Conservation (phyloP, 2,329 filamentous ascomycete species). For the Fusarium succisae region DNA sequence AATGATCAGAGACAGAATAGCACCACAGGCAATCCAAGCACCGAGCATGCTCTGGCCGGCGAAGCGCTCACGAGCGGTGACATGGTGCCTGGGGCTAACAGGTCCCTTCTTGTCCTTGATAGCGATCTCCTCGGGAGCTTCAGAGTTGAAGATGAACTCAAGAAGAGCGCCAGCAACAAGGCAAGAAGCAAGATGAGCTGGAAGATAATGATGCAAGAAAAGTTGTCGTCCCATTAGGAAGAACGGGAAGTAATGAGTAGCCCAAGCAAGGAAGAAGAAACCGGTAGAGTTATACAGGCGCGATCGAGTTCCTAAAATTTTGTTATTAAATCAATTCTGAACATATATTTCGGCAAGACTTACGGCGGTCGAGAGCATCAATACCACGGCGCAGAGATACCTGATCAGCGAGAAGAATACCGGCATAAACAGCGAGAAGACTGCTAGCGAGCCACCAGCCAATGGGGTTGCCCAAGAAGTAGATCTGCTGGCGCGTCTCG, state of each 20-base stretch:
- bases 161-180: constrained; percentile 91
- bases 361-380: constrained; percentile 92
- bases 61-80: constrained; percentile 84
- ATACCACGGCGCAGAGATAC: constrained; percentile 91
- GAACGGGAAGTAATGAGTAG: constrained; percentile 96
- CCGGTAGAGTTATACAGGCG: constrained; percentile 98
- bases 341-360: constrained; percentile 54
- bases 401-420: constrained; percentile 92
- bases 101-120: constrained; percentile 59
- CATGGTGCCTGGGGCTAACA: constrained; percentile 63
- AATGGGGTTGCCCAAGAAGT: constrained; percentile 96
- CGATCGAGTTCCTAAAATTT: constrained; percentile 77
- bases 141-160: constrained; percentile 95
- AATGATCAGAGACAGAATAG: constrained; percentile 73
- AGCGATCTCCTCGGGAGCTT: constrained; percentile 71
- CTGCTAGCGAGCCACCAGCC: constrained; percentile 98
- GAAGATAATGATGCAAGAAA: constrained; percentile 97
- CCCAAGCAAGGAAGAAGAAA: constrained; percentile 99
- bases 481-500: constrained; percentile 94
- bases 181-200: constrained; percentile 89
- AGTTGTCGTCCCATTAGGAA: constrained; percentile 98
- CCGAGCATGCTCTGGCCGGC: constrained; percentile 79
- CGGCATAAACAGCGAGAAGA: constrained; percentile 90
- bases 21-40: constrained; percentile 80
- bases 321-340: constrained; percentile 43